Conservation (phyloP, 2,329 filamentous ascomycete species). For the Epichloe glyceriae region DNA sequence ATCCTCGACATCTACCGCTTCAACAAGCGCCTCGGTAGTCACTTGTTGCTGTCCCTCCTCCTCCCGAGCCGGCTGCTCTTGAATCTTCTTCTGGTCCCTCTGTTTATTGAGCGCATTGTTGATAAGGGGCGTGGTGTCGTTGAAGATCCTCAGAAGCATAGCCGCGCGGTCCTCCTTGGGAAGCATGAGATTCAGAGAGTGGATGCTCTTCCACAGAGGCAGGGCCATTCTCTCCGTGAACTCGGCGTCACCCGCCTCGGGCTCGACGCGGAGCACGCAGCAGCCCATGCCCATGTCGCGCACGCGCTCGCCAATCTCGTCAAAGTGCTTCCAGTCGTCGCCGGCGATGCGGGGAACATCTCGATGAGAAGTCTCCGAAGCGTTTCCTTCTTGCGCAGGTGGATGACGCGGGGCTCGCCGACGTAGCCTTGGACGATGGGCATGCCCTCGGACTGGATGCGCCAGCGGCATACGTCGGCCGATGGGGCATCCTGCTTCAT, state of each 20-base stretch:
- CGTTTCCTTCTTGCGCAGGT: conserved; percentile 64
- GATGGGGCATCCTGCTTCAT: conserved; percentile 92
- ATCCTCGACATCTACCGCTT: conserved; percentile 21
- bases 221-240: conserved; percentile 72
- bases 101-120: conserved; percentile 49
- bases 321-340: conserved; percentile 60
- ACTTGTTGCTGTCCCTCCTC: conserved; percentile 18
- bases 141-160: conserved; percentile 83
- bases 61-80: neutral
- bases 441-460: conserved; percentile 90
- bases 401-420: conserved; percentile 61
- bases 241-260: conserved; percentile 47
- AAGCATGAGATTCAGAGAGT: conserved; percentile 91
- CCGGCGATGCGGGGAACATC: conserved; percentile 85
- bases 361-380: conserved; percentile 74
- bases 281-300: conserved; percentile 77
- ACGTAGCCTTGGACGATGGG: conserved; percentile 86
- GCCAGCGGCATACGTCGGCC: conserved; percentile 79
- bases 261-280: conserved; percentile 75
- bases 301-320: conserved; percentile 78
- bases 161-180: conserved; percentile 92
- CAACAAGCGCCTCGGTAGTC: conserved; percentile 13
- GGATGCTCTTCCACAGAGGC: conserved; percentile 85
- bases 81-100: conserved; percentile 16
- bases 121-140: conserved; percentile 73